Evolutionary conservation across 1,139 yeast species (phyloP).

Genomic region (Pichia sp.): DNA sequence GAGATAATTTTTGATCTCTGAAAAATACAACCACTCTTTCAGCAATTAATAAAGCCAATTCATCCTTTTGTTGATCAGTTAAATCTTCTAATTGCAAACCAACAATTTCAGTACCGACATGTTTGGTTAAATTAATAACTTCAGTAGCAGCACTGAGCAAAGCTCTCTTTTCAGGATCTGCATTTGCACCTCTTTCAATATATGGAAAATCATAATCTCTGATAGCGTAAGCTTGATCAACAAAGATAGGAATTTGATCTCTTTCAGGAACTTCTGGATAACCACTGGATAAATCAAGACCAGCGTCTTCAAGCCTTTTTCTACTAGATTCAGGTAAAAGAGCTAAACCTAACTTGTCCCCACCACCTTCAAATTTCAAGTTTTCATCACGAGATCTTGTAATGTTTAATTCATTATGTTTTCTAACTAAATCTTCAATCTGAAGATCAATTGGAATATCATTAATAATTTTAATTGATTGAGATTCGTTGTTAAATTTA

Average conservation of each 20-base stretch:
- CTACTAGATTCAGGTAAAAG: slow-evolving; percentile 34
- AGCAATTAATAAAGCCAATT: background rate
- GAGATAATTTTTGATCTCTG: background rate
- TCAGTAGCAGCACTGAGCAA: background rate
- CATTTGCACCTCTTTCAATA: background rate
- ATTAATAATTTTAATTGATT: background rate
- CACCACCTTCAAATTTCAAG: slow-evolving; percentile 17
- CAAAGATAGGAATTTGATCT: slow-evolving; percentile 22
- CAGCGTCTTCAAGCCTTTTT: slow-evolving; percentile 32
- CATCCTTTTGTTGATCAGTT: background rate
- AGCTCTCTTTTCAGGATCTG: background rate
- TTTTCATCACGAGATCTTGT: slow-evolving; percentile 7
- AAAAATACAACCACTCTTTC: background rate
- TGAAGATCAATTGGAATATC: slow-evolving; percentile 34
- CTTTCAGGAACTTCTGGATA: slow-evolving; percentile 35
- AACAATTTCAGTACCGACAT: background rate
- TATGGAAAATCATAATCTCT: background rate
- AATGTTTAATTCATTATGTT: slow-evolving; percentile 29
- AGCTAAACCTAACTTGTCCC: slow-evolving; percentile 18
- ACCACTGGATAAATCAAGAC: slow-evolving; percentile 37
- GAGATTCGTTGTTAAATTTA: background rate
- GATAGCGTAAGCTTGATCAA: slow-evolving; percentile 35
- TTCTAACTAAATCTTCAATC: slow-evolving; percentile 31
- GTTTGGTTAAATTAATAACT: background rate
- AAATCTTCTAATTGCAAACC: background rate